Evolutionary conservation across 306 rosid species (phyloP).

Genomic region (Castanea sativa): DNA sequence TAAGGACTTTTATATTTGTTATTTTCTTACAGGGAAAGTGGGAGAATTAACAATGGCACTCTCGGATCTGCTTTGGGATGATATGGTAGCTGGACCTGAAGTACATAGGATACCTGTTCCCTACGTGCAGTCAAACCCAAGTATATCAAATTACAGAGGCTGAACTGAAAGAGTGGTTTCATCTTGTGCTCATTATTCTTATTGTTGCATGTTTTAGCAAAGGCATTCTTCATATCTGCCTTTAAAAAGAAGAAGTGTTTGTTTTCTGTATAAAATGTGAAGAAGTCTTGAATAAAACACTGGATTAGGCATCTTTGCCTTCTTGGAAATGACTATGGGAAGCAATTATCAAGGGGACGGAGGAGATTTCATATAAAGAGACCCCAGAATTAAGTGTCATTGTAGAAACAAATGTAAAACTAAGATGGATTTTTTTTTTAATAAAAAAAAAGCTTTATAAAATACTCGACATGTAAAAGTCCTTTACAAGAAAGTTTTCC

Average conservation of each 20-base stretch:
- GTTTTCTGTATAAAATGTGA: slow-evolving; percentile 14
- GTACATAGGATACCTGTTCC: slow-evolving; percentile 58
- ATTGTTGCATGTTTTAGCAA: slow-evolving; percentile 13
- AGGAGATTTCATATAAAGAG: not conserved
- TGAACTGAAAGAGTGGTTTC: slow-evolving; percentile 13
- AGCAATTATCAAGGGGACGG: not conserved
- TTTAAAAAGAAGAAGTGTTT: not conserved
- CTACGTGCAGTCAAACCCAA: slow-evolving; percentile 27
- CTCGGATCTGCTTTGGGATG: slow-evolving; percentile 74
- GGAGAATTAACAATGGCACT: slow-evolving; percentile 83
- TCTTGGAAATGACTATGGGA: not conserved
- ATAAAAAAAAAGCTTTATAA: too few species aligned
- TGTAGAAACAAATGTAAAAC: too few species aligned
- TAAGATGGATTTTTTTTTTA: too few species aligned
- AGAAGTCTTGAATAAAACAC: slow-evolving; percentile 13
- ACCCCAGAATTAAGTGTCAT: too few species aligned
- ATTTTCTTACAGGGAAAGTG: slow-evolving; percentile 50
- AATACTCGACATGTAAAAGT: too few species aligned
- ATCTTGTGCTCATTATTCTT: slow-evolving; percentile 11
- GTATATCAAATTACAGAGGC: slow-evolving; percentile 13
- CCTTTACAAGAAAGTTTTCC: too few species aligned
- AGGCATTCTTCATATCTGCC: slow-evolving; percentile 11
- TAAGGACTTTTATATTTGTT: not conserved
- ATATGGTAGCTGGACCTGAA: slow-evolving; percentile 75
- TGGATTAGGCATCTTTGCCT: not conserved